Evolutionary conservation across 805 yeast genomes (phyloP).

Genomic region (Nakazawaea laoshanensis): DNA sequence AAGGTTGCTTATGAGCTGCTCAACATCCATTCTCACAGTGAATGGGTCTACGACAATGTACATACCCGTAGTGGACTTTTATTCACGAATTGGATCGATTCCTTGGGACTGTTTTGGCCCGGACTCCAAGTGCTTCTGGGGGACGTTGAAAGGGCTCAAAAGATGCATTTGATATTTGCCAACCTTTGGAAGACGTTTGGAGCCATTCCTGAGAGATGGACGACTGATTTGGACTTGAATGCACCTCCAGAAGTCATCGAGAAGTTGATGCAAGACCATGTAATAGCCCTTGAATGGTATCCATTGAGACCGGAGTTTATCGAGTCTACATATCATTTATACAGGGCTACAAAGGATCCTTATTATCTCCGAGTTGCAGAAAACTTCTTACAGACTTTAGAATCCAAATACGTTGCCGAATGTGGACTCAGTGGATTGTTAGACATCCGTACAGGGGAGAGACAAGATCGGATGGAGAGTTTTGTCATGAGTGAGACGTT

Average conservation of each 20-base stretch:
- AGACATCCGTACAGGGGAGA: conserved; percentile 52
- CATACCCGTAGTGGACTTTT: conserved; percentile 42
- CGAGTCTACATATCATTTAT: conserved; percentile 80
- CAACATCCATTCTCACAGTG: conserved; percentile 38
- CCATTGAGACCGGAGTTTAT: conserved; percentile 89
- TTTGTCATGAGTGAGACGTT: conserved; percentile 84
- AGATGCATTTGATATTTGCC: conserved; percentile 50
- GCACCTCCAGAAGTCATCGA: conserved; percentile 14
- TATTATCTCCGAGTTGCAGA: conserved; percentile 72
- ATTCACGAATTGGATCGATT: conserved; percentile 68
- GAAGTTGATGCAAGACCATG: conserved; percentile 15
- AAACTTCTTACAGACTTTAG: conserved; percentile 47
- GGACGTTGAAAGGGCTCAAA: conserved; percentile 55
- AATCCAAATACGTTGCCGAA: conserved; percentile 38
- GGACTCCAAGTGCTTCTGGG: conserved; percentile 80
- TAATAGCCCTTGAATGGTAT: conserved; percentile 74
- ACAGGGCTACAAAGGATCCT: conserved; percentile 81
- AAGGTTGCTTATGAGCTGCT: conserved; percentile 50
- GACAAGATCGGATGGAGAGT: conserved; percentile 83
- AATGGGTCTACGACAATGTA: conserved; percentile 50
- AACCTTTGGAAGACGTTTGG: conserved; percentile 78
- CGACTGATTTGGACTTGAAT: conserved; percentile 18
- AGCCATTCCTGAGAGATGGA: conserved; percentile 88
- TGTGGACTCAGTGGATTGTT: conserved; percentile 83
- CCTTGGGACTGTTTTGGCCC: conserved; percentile 82